phyloP scores from a whole-genome alignment of 2,329 filamentous ascomycete genomes.

The Nemania bipapillata region DNA sequence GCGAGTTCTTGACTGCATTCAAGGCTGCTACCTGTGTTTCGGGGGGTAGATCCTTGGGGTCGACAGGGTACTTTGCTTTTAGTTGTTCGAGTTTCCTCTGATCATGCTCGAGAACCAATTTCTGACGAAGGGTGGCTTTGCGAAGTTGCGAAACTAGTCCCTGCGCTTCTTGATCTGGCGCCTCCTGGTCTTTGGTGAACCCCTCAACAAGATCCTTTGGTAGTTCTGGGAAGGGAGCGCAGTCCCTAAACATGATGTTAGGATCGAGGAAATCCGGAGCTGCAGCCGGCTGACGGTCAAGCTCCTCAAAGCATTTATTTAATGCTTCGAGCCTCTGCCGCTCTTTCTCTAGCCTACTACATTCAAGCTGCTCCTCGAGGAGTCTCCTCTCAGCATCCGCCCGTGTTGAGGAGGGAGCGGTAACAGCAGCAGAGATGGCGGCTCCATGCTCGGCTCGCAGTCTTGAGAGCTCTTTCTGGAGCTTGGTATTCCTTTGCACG shows the following conservation, averaged over 20 bases:
- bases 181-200: constrained; percentile 57
- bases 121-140: constrained; percentile 68
- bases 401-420: constrained; percentile 37
- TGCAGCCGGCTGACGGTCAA: constrained; percentile 65
- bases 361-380: constrained; percentile 63
- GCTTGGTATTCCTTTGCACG: constrained; percentile 63
- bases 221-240: constrained; percentile 60
- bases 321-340: constrained; percentile 62
- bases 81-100: constrained; percentile 65
- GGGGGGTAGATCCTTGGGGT: constrained; percentile 52
- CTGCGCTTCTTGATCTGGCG: constrained; percentile 57
- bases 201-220: constrained; percentile 64
- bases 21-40: constrained; percentile 64
- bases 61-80: constrained; percentile 54
- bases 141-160: constrained; percentile 64
- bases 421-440: constrained; percentile 32
- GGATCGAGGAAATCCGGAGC: constrained; percentile 62
- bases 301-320: constrained; percentile 62
- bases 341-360: constrained; percentile 64
- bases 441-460: constrained; percentile 49
- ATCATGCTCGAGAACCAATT: constrained; percentile 66
- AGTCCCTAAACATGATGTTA: constrained; percentile 59
- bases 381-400: constrained; percentile 43
- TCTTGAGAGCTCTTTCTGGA: constrained; percentile 60
- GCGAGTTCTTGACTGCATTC: constrained; percentile 65